Percentiles rank a stretch among this genome's conserved stretches.
Conservation (phyloP, 208 protist genomes). For the Tritrichomonas foetus region DNA sequence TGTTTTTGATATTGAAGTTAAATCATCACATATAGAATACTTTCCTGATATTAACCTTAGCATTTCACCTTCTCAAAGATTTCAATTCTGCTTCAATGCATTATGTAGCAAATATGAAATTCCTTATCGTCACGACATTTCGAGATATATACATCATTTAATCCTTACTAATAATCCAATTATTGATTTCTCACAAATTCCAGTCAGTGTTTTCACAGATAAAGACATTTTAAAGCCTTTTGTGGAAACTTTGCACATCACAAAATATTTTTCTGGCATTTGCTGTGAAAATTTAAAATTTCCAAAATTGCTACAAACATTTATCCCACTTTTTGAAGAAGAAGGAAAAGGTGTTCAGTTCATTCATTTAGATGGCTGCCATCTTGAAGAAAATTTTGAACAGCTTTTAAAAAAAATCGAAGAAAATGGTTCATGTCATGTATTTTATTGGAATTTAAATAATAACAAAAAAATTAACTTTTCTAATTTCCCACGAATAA, state of each 20-base stretch:
- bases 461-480: background rate
- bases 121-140: background rate
- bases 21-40: background rate
- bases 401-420: background rate
- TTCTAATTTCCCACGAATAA: background rate
- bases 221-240: background rate
- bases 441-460: slow-evolving; percentile 20
- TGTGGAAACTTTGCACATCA: background rate
- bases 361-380: background rate
- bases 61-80: background rate
- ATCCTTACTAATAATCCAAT: slow-evolving; percentile 29
- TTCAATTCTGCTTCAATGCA: background rate
- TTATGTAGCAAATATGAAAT: background rate
- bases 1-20: background rate
- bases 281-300: background rate
- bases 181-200: background rate
- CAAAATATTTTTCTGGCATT: background rate
- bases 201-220: background rate
- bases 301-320: background rate
- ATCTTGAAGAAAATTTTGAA: background rate
- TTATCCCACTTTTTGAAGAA: background rate
- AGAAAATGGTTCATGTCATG: background rate
- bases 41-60: background rate
- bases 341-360: background rate
- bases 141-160: background rate